Percentiles rank a stretch among this genome's conserved stretches.
These are phyloP conservation scores for Capsicum baccatum DNA, from an alignment of 257 asterid species.

Conservation along the genomic window DNA sequence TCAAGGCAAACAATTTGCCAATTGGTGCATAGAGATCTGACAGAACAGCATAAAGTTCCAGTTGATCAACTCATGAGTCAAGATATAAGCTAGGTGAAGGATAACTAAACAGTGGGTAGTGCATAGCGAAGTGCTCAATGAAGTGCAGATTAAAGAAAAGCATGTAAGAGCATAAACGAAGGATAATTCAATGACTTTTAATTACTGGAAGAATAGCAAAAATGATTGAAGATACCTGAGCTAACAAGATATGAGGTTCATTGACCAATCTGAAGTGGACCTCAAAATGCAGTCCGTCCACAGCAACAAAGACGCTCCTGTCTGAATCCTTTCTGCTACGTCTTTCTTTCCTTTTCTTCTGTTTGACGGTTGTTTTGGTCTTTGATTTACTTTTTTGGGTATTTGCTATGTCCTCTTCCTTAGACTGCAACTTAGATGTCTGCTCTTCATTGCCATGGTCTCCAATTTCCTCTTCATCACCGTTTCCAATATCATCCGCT, in stretches of 20 bases:
- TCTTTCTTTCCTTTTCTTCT: constrained; percentile 29
- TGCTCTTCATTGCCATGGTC: constrained; percentile 41
- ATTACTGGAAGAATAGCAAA: neutral
- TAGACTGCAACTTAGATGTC: constrained; percentile 38
- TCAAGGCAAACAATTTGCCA: constrained; percentile 6
- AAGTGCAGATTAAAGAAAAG: neutral
- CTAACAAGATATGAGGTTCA: constrained; percentile 85
- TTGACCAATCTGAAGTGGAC: constrained; percentile 59
- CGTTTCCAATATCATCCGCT: constrained; percentile 41
- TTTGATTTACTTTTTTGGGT: constrained; percentile 40
- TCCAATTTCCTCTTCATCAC: constrained; percentile 46
- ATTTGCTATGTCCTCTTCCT: constrained; percentile 40
- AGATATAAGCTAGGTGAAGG: constrained; percentile 23
- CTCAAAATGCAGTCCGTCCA: constrained; percentile 54
- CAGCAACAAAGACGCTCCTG: constrained; percentile 45
- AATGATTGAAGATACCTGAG: constrained; percentile 59
- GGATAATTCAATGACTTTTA: neutral
- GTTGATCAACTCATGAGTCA: constrained; percentile 21
- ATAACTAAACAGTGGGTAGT: neutral
- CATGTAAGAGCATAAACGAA: neutral
- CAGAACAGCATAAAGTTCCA: constrained; percentile 12
- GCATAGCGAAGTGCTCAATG: constrained; percentile 6
- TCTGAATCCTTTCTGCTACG: constrained; percentile 30
- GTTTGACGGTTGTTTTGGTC: constrained; percentile 32
- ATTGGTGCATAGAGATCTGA: neutral